phyloP scores from a whole-genome alignment of 2,329 filamentous ascomycete genomes.

The Monilinia aucupariae region DNA sequence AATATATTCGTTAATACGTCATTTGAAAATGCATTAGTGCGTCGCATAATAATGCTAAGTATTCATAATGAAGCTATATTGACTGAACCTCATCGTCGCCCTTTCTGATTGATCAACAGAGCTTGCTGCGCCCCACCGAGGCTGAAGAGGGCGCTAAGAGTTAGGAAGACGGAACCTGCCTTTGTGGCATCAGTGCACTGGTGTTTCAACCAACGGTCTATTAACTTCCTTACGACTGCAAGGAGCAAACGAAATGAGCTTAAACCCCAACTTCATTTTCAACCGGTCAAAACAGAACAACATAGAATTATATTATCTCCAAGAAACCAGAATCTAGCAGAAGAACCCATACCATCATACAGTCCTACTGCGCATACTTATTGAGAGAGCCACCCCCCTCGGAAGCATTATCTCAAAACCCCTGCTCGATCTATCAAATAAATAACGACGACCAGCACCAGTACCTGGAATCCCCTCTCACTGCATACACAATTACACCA shows the following conservation, averaged over 20 bases:
- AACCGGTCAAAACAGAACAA: not conserved
- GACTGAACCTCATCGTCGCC: too few species aligned
- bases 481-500: not conserved
- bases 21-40: too few species aligned
- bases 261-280: constrained; percentile 2
- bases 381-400: not conserved
- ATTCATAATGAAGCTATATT: too few species aligned
- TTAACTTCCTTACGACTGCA: constrained; percentile 2
- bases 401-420: not conserved
- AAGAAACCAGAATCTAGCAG: not conserved
- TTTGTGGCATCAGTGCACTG: constrained; percentile 9
- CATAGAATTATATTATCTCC: not conserved
- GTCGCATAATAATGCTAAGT: too few species aligned
- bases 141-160: constrained; percentile 6
- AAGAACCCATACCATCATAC: not conserved
- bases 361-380: not conserved
- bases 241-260: not conserved
- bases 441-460: not conserved
- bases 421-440: not conserved
- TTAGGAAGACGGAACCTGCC: constrained; percentile 2
- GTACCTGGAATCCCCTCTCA: not conserved
- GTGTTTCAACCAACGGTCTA: not conserved
- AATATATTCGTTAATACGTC: too few species aligned
- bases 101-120: too few species aligned
- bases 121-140: constrained; percentile 10